A percentile compares a stretch with the other conserved stretches of the same genome.
Evolutionary conservation across 2,329 filamentous ascomycete genomes (phyloP).

Genomic region (Tolypocladium sp.): DNA sequence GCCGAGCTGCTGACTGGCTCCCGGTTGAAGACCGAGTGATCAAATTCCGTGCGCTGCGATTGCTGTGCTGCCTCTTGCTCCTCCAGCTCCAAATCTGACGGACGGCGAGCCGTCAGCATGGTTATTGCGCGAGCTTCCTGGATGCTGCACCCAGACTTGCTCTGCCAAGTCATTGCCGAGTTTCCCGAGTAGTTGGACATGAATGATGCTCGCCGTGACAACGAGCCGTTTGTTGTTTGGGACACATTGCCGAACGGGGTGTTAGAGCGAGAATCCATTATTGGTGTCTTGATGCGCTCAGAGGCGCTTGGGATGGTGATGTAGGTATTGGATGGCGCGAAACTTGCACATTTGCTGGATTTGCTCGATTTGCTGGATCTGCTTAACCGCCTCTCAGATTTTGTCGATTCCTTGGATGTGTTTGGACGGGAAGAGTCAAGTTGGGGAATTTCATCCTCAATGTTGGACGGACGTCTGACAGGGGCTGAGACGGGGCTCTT

Average conservation of each 20-base stretch:
- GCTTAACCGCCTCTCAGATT: neutral
- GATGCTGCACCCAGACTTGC: constrained; percentile 18
- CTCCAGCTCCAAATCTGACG: constrained; percentile 13
- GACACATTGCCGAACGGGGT: constrained; percentile 14
- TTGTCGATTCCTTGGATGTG: constrained; percentile 9
- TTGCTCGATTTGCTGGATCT: constrained; percentile 16
- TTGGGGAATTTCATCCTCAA: constrained; percentile 2
- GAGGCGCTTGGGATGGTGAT: constrained; percentile 26
- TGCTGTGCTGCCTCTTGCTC: constrained; percentile 4
- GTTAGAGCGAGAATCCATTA: constrained; percentile 12
- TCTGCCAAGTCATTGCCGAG: constrained; percentile 22
- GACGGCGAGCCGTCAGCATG: constrained; percentile 21
- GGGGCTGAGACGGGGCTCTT: neutral
- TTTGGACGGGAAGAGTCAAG: constrained; percentile 2
- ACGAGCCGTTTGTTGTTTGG: constrained; percentile 12
- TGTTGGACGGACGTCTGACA: neutral
- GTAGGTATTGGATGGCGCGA: constrained; percentile 30
- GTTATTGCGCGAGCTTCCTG: constrained; percentile 31
- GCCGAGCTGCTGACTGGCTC: constrained; percentile 16
- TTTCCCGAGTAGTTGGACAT: constrained; percentile 28
- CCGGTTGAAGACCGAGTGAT: neutral
- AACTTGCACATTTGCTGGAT: constrained; percentile 29
- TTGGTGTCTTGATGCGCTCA: constrained; percentile 1
- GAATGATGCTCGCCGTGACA: constrained; percentile 19
- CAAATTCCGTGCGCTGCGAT: neutral